A percentile compares a stretch with the other conserved stretches of the same genome.
These are phyloP conservation scores for Trypanosoma lewisi DNA, from an alignment of 208 protist species.

Conservation along the genomic window DNA sequence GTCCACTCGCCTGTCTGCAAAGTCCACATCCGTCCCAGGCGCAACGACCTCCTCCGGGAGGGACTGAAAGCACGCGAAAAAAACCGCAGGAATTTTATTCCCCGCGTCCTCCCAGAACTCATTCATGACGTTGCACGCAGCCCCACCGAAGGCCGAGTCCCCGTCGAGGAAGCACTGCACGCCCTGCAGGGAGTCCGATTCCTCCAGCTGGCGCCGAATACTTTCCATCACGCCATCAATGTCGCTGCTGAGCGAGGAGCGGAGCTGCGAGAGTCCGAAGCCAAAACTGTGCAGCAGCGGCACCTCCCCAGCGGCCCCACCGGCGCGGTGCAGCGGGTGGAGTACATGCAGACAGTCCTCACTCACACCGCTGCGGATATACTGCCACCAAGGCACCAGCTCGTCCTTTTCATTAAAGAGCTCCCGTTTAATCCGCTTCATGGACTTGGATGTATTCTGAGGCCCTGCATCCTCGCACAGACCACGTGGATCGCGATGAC, in stretches of 20 bases:
- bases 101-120: slow-evolving; percentile 71
- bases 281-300: slow-evolving; percentile 73
- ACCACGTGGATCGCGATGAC: no score
- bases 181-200: slow-evolving; percentile 64
- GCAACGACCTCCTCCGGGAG: slow-evolving; percentile 31
- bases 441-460: not conserved
- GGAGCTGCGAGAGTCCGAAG: slow-evolving; percentile 50
- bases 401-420: slow-evolving; percentile 53
- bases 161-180: slow-evolving; percentile 76
- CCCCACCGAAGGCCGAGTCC: slow-evolving; percentile 74
- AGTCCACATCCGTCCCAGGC: slow-evolving; percentile 27
- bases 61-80: slow-evolving; percentile 48
- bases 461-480: not conserved
- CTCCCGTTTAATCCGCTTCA: slow-evolving; percentile 21
- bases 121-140: slow-evolving; percentile 61
- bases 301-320: slow-evolving; percentile 39
- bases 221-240: slow-evolving; percentile 31
- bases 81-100: slow-evolving; percentile 44
- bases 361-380: slow-evolving; percentile 70
- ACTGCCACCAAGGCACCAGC: slow-evolving; percentile 77
- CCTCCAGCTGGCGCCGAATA: slow-evolving; percentile 60
- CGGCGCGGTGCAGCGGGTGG: slow-evolving; percentile 47
- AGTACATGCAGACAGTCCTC: slow-evolving; percentile 44
- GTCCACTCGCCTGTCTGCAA: slow-evolving; percentile 56
- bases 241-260: slow-evolving; percentile 17